These are phyloP conservation scores for Alternaria panax DNA, from an alignment of 2,329 filamentous ascomycete genomes.

Conservation along the genomic window DNA sequence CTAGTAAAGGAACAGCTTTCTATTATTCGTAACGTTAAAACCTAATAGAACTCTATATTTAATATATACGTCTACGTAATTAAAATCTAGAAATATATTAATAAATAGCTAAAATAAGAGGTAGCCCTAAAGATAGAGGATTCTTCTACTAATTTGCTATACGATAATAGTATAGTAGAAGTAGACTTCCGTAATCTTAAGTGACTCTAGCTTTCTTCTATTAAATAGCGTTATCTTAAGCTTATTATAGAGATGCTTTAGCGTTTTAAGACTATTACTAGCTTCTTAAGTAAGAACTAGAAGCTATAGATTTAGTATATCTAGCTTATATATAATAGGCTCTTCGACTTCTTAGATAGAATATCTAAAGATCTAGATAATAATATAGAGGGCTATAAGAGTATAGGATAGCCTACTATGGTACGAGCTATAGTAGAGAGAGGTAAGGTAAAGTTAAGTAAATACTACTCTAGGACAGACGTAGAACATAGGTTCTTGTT, in stretches of 20 bases:
- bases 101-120: slow-evolving; percentile 17
- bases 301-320: neutral
- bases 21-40: slow-evolving; percentile 10
- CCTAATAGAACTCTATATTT: slow-evolving; percentile 14
- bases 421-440: neutral
- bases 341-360: neutral
- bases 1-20: no score
- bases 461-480: neutral
- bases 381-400: neutral
- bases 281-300: neutral
- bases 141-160: neutral
- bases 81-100: slow-evolving; percentile 16
- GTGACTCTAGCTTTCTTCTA: neutral
- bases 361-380: neutral
- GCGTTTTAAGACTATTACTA: neutral
- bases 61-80: slow-evolving; percentile 12
- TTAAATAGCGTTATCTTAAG: neutral
- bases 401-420: neutral
- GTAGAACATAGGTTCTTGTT: neutral
- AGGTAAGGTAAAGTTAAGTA: neutral
- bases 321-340: neutral
- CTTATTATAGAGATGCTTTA: neutral
- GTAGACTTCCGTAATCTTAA: neutral
- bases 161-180: no score
- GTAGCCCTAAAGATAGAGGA: neutral